A percentile compares a stretch with the other conserved stretches of the same genome.
Evolutionary conservation across 495 filamentous ascomycete genomes (phyloP).

Genomic region (Sordaria brevicollis): DNA sequence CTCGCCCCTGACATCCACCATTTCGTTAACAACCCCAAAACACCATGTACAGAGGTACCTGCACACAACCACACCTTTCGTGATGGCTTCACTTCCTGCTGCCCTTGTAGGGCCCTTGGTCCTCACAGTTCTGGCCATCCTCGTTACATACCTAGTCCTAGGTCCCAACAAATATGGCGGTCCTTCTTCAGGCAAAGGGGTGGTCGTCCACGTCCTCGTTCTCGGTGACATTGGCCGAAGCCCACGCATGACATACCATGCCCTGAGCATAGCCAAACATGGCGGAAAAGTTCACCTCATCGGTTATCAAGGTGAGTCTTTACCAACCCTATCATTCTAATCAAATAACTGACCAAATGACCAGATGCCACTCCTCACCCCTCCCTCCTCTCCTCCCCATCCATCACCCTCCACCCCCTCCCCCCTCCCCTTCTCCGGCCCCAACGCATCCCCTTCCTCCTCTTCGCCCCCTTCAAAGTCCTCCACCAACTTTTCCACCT

Average conservation of each 20-base stretch:
- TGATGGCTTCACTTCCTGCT: background rate
- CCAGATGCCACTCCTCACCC: conserved; percentile 52
- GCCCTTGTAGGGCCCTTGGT: background rate
- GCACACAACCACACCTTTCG: background rate
- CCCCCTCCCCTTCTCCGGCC: conserved; percentile 22
- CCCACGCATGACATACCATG: conserved; percentile 98
- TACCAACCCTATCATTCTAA: background rate
- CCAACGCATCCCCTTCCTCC: conserved; percentile 43
- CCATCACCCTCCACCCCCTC: conserved; percentile 45
- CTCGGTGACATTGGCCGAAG: conserved; percentile 95
- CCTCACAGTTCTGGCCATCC: background rate
- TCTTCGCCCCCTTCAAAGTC: conserved; percentile 79
- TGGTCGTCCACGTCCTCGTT: conserved; percentile 71
- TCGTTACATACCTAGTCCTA: conserved; percentile 1
- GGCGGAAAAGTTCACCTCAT: conserved; percentile 75
- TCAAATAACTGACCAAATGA: conserved; percentile 15
- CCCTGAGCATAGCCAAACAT: conserved; percentile 78
- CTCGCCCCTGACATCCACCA: background rate
- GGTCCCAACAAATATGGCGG: conserved; percentile 12
- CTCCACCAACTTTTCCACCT: conserved; percentile 66
- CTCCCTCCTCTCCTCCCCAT: conserved; percentile 52
- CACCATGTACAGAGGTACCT: background rate
- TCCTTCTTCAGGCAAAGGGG: conserved; percentile 9
- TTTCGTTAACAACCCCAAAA: background rate
- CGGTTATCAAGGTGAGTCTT: conserved; percentile 65